These are phyloP conservation scores for Clonostachys rhizophaga DNA, from an alignment of 2,329 filamentous ascomycete genomes.

Conservation along the genomic window DNA sequence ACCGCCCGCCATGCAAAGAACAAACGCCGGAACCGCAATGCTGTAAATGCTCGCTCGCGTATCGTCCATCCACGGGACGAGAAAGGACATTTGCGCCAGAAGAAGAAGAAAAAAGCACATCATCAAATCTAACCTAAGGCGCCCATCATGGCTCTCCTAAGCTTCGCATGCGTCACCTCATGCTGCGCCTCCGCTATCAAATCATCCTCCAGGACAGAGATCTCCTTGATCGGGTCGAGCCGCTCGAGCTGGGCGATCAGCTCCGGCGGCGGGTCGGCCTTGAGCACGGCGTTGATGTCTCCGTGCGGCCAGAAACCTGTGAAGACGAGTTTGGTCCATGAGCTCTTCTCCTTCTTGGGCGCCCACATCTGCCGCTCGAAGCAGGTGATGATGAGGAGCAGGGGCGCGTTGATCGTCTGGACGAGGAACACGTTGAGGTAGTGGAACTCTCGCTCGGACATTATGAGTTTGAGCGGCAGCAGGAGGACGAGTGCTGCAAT, in stretches of 20 bases:
- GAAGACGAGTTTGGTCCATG: constrained; percentile 34
- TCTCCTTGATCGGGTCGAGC: neutral
- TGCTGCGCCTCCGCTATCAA: too few relatives aligned
- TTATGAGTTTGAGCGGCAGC: constrained; percentile 59
- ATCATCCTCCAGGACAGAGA: neutral
- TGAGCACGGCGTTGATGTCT: constrained; percentile 11
- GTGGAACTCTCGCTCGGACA: constrained; percentile 63
- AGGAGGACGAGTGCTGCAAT: constrained; percentile 58
- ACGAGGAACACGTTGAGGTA: constrained; percentile 65
- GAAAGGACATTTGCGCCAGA: too few relatives aligned
- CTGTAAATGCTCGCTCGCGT: too few relatives aligned
- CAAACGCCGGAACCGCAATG: too few relatives aligned
- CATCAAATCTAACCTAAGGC: too few relatives aligned
- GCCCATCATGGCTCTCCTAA: too few relatives aligned
- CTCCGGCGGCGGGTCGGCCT: neutral
- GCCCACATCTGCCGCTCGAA: constrained; percentile 53
- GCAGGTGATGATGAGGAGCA: constrained; percentile 55
- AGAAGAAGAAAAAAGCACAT: too few relatives aligned
- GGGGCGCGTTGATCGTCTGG: constrained; percentile 57
- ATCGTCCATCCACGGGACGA: too few relatives aligned
- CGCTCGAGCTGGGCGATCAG: neutral
- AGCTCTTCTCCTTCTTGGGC: neutral
- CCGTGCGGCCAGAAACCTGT: constrained; percentile 49
- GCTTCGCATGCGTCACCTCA: too few relatives aligned
- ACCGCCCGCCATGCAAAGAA: too few relatives aligned